Base-by-base conservation (phyloP, 441 rosid genomes). In the Bruguiera hainesii region DNA sequence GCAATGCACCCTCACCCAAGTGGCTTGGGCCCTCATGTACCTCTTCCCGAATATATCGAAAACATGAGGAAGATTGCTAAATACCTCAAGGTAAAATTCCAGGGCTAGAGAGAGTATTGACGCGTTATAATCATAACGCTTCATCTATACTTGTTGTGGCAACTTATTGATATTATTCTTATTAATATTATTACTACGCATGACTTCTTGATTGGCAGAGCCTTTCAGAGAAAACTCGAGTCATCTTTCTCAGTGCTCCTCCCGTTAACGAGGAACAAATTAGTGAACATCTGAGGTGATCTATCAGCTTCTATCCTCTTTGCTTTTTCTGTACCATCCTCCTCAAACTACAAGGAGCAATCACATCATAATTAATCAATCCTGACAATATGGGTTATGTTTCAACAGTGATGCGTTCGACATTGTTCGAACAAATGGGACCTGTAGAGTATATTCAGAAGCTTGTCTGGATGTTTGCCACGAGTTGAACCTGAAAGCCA, bases 1-100 rank as follows among this genome's bases (percentile, higher is more conserved):
- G 87, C 98, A 25, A 65, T 51, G 75, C 64, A 26, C 3, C 88
- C 93, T 69, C 84, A 79, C 64, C 80, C 89, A 28, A 74, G 83
- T 28, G 90, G 88, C 50, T 71, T 79, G 4, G 90, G 93, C 28
- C 85, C 90, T 61, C 97, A 93, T 72, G 97, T 93, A 23, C 98
- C 94, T 4, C 74, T 93, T 6, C 76, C 86, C 7, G 96, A 89
- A 66, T 93, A 80, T 49, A 53, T 70, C 0, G 87, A 80, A 0
- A 93, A 93, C 82, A 87, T 86, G 94, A 86, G 76, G 72, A 90
- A 83, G 75, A 90, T 89, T 52, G 94, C 85, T 18, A 53, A 68
- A 5, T 89, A 93, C 77, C 85, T 92, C 69, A 71, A 85, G 93
- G 96, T 88, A 35, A 35, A 35, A 7, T 35, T 9, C 8, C 42